Evolutionary conservation across 805 yeast genomes (phyloP).

Genomic region (Candida koratica): DNA sequence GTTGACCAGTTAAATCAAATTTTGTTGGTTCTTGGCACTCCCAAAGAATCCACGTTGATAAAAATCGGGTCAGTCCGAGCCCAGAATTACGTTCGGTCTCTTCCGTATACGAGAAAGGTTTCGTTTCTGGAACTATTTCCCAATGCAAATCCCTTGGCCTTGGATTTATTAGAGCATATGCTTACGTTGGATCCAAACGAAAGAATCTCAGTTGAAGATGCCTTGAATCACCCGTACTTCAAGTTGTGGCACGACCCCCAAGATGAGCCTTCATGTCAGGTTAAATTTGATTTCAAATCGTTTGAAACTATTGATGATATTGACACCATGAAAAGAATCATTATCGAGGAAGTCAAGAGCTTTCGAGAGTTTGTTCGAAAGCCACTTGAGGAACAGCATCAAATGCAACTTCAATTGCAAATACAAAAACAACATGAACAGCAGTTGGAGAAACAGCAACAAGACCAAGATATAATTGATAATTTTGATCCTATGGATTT

Average conservation of each 20-base stretch:
- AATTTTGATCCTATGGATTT: slow-evolving; percentile 13
- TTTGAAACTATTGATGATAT: slow-evolving; percentile 84
- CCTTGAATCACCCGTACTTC: slow-evolving; percentile 85
- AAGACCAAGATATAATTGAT: too few relatives aligned
- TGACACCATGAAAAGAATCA: slow-evolving; percentile 69
- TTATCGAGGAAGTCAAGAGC: slow-evolving; percentile 70
- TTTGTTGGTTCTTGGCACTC: slow-evolving; percentile 85
- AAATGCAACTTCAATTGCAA: slow-evolving; percentile 36
- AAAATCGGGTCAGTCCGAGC: slow-evolving; percentile 78
- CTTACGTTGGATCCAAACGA: slow-evolving; percentile 84
- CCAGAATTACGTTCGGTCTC: slow-evolving; percentile 81
- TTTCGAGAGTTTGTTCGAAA: slow-evolving; percentile 79
- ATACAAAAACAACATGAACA: slow-evolving; percentile 26
- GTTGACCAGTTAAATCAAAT: slow-evolving; percentile 93
- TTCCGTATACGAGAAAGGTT: slow-evolving; percentile 77
- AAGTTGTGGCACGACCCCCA: slow-evolving; percentile 92
- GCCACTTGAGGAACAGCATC: slow-evolving; percentile 57
- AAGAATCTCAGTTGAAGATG: slow-evolving; percentile 88
- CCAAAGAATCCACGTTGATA: slow-evolving; percentile 49
- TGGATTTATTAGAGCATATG: slow-evolving; percentile 78
- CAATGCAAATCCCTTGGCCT: slow-evolving; percentile 78
- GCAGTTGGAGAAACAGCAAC: slow-evolving; percentile 14
- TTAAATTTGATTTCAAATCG: slow-evolving; percentile 74
- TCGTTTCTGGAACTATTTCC: slow-evolving; percentile 75
- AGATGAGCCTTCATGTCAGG: slow-evolving; percentile 82